Evolutionary conservation across 1,139 yeast genomes (phyloP).

Genomic region (Taphrina pruni): DNA sequence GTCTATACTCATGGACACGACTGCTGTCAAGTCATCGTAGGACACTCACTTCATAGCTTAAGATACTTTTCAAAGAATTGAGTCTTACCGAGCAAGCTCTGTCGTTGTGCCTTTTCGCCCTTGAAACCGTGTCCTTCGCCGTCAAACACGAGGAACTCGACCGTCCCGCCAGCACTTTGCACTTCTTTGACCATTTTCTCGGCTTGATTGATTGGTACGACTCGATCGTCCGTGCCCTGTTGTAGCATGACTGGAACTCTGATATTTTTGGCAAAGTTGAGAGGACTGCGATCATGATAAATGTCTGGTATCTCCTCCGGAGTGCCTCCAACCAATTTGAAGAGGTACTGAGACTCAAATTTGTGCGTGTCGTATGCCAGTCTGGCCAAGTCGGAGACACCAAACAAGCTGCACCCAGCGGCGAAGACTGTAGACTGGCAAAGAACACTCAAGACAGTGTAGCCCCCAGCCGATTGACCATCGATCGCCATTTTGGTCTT

Average conservation of each 20-base stretch:
- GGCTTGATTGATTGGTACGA: constrained; percentile 37
- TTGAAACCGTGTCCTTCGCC: constrained; percentile 40
- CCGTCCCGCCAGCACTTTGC: constrained; percentile 23
- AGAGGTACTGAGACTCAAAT: constrained; percentile 38
- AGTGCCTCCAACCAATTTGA: constrained; percentile 36
- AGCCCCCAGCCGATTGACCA: constrained; percentile 39
- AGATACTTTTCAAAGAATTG: constrained; percentile 25
- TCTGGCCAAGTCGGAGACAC: constrained; percentile 29
- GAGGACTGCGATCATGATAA: constrained; percentile 32
- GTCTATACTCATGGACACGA: too few relatives aligned
- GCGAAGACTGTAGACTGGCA: constrained; percentile 30
- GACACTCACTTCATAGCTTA: neutral
- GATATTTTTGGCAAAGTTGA: constrained; percentile 28
- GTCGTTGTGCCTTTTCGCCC: constrained; percentile 32
- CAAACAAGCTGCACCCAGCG: constrained; percentile 29
- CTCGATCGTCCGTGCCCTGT: constrained; percentile 37
- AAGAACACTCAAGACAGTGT: constrained; percentile 29
- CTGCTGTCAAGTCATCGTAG: too few relatives aligned
- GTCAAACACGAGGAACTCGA: constrained; percentile 29
- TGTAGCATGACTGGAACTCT: constrained; percentile 29
- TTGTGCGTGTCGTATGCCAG: constrained; percentile 38
- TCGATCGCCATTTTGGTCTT: constrained; percentile 25
- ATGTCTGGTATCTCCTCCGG: constrained; percentile 33
- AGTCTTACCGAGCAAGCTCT: constrained; percentile 22
- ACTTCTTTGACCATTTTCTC: constrained; percentile 31